phyloP scores from a whole-genome alignment of 2,329 filamentous ascomycete genomes.

The Thyridium curvatum region DNA sequence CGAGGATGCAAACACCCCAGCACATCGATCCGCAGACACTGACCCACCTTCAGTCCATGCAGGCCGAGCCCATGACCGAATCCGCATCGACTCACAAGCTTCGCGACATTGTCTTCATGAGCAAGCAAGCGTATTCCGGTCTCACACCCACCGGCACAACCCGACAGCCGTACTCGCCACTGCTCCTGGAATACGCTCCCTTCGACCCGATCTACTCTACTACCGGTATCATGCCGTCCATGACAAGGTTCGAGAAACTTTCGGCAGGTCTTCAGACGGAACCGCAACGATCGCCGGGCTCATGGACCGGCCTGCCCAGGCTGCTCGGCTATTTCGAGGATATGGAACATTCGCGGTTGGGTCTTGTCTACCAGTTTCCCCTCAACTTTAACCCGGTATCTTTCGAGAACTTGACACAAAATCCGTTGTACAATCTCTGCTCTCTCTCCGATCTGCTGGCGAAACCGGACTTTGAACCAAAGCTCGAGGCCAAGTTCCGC shows the following conservation, averaged over 20 bases:
- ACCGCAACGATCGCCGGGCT: constrained; percentile 41
- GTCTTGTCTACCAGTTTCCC: constrained; percentile 70
- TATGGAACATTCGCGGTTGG: constrained; percentile 60
- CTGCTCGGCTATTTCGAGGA: constrained; percentile 71
- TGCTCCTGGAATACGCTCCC: constrained; percentile 66
- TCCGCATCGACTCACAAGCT: constrained; percentile 17
- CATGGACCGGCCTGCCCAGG: constrained; percentile 56
- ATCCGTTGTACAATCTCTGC: constrained; percentile 42
- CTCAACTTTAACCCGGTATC: constrained; percentile 54
- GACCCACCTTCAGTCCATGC: constrained; percentile 37
- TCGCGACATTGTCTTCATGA: constrained; percentile 45
- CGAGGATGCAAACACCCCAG: constrained; percentile 54
- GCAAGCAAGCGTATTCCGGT: constrained; percentile 44
- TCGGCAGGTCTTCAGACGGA: constrained; percentile 51
- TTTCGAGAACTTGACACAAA: constrained; percentile 43
- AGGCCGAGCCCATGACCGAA: constrained; percentile 30
- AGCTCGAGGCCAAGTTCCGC: constrained; percentile 69
- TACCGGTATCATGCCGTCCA: constrained; percentile 58
- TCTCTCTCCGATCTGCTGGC: constrained; percentile 49
- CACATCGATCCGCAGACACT: constrained; percentile 50
- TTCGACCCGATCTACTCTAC: constrained; percentile 57
- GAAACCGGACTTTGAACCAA: constrained; percentile 50
- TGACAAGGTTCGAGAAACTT: constrained; percentile 59
- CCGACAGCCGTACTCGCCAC: constrained; percentile 41
- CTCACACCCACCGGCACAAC: constrained; percentile 26